Conservation (phyloP, 257 asterid species). For the Coffea canephora region DNA sequence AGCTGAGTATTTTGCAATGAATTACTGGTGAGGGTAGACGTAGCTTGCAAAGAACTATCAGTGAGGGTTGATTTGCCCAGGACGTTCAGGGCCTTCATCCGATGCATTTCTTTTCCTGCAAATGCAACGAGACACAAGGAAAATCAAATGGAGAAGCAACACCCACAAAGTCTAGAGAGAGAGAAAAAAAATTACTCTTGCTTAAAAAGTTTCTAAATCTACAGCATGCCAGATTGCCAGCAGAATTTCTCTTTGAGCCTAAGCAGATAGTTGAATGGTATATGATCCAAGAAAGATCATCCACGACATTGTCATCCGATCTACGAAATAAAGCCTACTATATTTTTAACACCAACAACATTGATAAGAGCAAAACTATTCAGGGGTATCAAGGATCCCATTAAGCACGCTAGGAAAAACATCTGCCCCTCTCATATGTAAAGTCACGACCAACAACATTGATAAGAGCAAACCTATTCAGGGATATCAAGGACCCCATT, state of each 20-base stretch:
- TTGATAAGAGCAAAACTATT: neutral
- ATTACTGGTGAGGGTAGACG: conserved; percentile 32
- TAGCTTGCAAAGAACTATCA: conserved; percentile 21
- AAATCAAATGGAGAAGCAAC: neutral
- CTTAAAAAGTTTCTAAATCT: neutral
- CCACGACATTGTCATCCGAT: neutral
- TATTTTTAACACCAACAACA: neutral
- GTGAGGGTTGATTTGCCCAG: conserved; percentile 46
- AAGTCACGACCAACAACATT: neutral
- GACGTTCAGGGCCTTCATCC: conserved; percentile 58
- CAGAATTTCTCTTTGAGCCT: neutral
- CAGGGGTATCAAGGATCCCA: neutral
- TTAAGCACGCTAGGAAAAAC: neutral
- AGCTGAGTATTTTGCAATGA: conserved; percentile 30
- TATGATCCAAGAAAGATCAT: neutral
- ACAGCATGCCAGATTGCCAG: neutral
- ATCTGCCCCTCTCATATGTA: neutral
- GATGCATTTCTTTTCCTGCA: conserved; percentile 74
- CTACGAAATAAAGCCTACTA: neutral
- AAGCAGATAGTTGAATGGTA: neutral
- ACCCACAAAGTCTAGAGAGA: neutral
- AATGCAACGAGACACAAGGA: conserved; percentile 30
- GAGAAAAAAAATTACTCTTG: neutral
- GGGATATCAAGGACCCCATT: neutral
- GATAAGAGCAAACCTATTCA: neutral